Conservation (phyloP, 139 green algal genomes). For the Tetraselmis striata region DNA sequence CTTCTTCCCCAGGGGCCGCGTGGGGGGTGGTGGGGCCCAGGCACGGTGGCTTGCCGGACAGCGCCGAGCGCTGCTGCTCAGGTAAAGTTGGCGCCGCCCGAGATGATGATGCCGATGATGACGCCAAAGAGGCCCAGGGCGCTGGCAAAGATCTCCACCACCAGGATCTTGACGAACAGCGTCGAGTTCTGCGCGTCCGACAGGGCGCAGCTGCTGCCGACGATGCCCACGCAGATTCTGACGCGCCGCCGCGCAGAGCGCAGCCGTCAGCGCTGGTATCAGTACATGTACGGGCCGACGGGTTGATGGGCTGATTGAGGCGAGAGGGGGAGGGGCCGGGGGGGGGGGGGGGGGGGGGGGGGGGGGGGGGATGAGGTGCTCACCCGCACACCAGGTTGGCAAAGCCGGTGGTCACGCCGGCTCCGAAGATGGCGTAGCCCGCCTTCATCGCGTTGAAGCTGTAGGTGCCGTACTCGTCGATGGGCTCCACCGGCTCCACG, state of each 20-base stretch:
- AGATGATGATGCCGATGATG: constrained; percentile 92
- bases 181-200: constrained; percentile 95
- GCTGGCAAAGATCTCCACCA: constrained; percentile 99
- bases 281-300: too few relatives aligned
- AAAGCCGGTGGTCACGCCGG: constrained; percentile 88
- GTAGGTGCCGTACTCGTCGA: constrained; percentile 23
- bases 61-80: background rate
- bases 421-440: constrained; percentile 92
- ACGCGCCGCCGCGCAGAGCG: too few relatives aligned
- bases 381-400: constrained; percentile 95
- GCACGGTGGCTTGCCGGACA: background rate
- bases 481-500: constrained; percentile 53
- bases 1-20: too few relatives aligned
- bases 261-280: too few relatives aligned
- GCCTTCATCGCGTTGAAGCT: constrained; percentile 50
- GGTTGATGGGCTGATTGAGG: too few relatives aligned
- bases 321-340: too few relatives aligned
- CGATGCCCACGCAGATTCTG: constrained; percentile 95
- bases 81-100: constrained; percentile 30
- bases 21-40: too few relatives aligned
- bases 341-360: too few relatives aligned
- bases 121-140: constrained; percentile 81
- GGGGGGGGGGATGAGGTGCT: constrained; percentile 27
- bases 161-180: constrained; percentile 99
- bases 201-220: constrained; percentile 90